phyloP scores from a whole-genome alignment of 768 basidiomycete species.

The Psilocybe azurescens region DNA sequence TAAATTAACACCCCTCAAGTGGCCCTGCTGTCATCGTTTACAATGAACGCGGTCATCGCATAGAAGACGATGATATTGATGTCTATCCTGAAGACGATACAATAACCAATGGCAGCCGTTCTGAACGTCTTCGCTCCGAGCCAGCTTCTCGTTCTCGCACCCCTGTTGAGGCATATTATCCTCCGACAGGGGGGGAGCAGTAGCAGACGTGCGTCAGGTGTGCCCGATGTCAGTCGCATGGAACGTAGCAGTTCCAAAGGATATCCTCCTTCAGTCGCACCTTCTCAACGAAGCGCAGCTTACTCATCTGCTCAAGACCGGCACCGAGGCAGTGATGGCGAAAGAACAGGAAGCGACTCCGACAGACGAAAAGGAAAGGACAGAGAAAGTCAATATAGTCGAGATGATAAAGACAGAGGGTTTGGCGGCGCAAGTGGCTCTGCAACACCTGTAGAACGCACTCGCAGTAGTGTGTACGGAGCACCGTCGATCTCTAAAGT shows the following conservation, averaged over 20 bases:
- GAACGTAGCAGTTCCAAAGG: constrained; percentile 27
- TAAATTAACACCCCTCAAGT: constrained; percentile 36
- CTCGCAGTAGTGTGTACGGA: constrained; percentile 18
- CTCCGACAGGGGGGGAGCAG: constrained; percentile 27
- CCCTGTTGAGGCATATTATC: constrained; percentile 42
- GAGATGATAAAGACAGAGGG: constrained; percentile 34
- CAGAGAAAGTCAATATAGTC: constrained; percentile 24
- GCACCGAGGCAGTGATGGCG: constrained; percentile 23
- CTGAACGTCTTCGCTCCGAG: constrained; percentile 41
- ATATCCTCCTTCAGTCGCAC: constrained; percentile 27
- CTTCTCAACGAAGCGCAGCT: constrained; percentile 22
- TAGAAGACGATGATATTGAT: constrained; percentile 76
- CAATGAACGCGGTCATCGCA: constrained; percentile 77
- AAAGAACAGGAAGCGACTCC: constrained; percentile 27
- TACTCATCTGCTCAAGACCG: constrained; percentile 16
- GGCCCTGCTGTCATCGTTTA: constrained; percentile 84
- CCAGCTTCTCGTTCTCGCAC: constrained; percentile 62
- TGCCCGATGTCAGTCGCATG: constrained; percentile 22
- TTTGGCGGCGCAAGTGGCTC: constrained; percentile 12
- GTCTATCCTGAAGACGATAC: constrained; percentile 68
- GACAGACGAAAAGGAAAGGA: constrained; percentile 31
- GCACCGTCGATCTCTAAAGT: constrained; percentile 16
- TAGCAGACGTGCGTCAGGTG: constrained; percentile 21
- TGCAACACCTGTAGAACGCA: constrained; percentile 17
- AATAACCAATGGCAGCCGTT: constrained; percentile 28